phyloP scores from a whole-genome alignment of 2,329 filamentous ascomycete species.

The Phaeosphaeriaceae sp. region DNA sequence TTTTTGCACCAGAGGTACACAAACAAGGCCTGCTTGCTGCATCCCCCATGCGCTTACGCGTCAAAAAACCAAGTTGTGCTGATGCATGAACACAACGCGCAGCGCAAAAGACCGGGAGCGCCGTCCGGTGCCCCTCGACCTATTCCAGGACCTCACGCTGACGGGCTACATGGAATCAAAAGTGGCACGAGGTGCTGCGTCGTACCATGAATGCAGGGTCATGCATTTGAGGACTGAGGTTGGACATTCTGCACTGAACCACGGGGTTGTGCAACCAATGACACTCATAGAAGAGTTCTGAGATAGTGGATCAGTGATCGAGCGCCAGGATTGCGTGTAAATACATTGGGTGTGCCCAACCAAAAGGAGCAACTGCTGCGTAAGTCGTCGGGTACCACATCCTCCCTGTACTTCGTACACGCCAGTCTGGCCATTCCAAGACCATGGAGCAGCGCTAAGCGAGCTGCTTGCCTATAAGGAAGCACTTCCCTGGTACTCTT shows the following conservation, averaged over 20 bases:
- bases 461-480: not conserved
- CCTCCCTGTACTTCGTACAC: not conserved
- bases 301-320: not conserved
- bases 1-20: not conserved
- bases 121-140: not conserved
- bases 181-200: slow-evolving; percentile 30
- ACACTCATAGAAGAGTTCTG: not conserved
- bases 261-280: not conserved
- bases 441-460: not conserved
- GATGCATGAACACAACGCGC: not conserved
- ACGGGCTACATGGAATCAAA: not conserved
- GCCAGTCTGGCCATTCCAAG: not conserved
- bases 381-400: not conserved
- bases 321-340: not conserved
- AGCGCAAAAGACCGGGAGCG: not conserved
- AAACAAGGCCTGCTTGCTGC: not conserved
- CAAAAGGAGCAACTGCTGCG: not conserved
- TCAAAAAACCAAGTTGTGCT: not conserved
- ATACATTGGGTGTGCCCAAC: slow-evolving; percentile 1
- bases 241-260: not conserved
- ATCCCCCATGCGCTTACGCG: not conserved
- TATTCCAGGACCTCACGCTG: not conserved
- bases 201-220: slow-evolving; percentile 34
- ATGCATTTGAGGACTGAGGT: slow-evolving; percentile 31
- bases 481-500: not conserved